A percentile compares a stretch with the other conserved stretches of the same genome.
These are phyloP conservation scores for Raddia distichophylla DNA, from an alignment of 176 grass and related monocot genomes.

Conservation along the genomic window DNA sequence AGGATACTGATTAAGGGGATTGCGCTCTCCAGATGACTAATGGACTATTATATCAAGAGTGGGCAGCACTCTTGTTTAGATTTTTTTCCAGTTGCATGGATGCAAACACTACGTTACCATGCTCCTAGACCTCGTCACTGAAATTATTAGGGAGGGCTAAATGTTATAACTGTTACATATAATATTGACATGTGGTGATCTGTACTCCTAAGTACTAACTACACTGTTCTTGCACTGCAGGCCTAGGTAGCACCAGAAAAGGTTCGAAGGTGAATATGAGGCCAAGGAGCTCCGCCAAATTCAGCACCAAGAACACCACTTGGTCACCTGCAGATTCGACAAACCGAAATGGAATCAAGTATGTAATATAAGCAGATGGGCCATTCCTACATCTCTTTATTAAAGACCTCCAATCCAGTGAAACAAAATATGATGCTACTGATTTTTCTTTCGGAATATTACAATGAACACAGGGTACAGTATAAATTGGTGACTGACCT, in stretches of 20 bases:
- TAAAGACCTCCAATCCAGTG: background rate
- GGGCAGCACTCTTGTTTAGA: background rate
- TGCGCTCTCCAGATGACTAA: too few relatives aligned
- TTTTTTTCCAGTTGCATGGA: background rate
- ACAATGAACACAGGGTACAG: background rate
- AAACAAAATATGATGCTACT: background rate
- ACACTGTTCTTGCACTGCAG: background rate
- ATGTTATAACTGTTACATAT: background rate
- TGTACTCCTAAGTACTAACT: background rate
- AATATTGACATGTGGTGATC: background rate
- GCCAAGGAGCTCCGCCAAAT: conserved; percentile 45
- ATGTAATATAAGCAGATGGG: background rate
- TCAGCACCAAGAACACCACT: conserved; percentile 48
- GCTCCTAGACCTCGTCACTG: background rate
- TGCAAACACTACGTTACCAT: background rate
- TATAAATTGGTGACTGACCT: conserved; percentile 27
- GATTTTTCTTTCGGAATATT: background rate
- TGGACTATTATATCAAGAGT: too few relatives aligned
- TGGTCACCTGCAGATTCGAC: conserved; percentile 41
- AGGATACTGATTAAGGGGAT: too few relatives aligned
- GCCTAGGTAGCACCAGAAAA: conserved; percentile 44
- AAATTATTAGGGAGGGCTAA: background rate
- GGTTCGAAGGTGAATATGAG: conserved; percentile 43
- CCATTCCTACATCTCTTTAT: background rate
- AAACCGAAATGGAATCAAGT: background rate